A percentile compares a stretch with the other conserved stretches of the same genome.
phyloP scores from a whole-genome alignment of 352 stramenopile species.

The Thraustochytrium striatum region DNA sequence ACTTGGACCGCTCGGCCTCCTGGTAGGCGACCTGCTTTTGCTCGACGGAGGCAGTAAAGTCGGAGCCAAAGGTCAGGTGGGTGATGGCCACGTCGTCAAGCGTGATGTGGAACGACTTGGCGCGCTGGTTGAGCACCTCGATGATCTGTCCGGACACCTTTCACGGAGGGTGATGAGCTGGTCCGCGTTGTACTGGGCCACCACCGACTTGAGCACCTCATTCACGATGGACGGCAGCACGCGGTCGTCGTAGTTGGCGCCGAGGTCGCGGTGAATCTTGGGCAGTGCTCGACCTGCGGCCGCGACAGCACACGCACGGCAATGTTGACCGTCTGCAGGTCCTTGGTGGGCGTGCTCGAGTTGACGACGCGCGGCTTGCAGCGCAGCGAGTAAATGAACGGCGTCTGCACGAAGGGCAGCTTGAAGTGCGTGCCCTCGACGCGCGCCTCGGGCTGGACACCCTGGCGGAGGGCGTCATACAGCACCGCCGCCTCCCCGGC shows the following conservation, averaged over 20 bases:
- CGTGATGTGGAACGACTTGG: conserved; percentile 93
- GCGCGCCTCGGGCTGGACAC: conserved; percentile 89
- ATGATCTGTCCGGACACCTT: conserved; percentile 95
- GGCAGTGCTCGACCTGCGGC: conserved; percentile 89
- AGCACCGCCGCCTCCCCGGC: conserved; percentile 96
- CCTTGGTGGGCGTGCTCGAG: conserved; percentile 93
- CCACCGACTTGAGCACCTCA: conserved; percentile 78
- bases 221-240: conserved; percentile 95
- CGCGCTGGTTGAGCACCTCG: conserved; percentile 90
- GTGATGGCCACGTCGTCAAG: conserved; percentile 99
- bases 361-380: conserved; percentile 94
- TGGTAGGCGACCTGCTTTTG: conserved; percentile 99
- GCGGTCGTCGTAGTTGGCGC: conserved; percentile 94
- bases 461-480: conserved; percentile 92
- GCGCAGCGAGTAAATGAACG: conserved; percentile 96
- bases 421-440: conserved; percentile 98
- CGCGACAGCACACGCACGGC: conserved; percentile 91
- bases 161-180: conserved; percentile 97
- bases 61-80: conserved; percentile 96
- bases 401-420: conserved; percentile 94
- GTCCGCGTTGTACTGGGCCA: conserved; percentile 98
- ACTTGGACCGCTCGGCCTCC: conserved; percentile 98
- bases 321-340: conserved; percentile 99
- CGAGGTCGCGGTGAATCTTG: conserved; percentile 94
- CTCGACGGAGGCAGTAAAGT: conserved; percentile 99